Conservation (phyloP, 164 flowering plant genomes). For the Paratinospora sagittata region DNA sequence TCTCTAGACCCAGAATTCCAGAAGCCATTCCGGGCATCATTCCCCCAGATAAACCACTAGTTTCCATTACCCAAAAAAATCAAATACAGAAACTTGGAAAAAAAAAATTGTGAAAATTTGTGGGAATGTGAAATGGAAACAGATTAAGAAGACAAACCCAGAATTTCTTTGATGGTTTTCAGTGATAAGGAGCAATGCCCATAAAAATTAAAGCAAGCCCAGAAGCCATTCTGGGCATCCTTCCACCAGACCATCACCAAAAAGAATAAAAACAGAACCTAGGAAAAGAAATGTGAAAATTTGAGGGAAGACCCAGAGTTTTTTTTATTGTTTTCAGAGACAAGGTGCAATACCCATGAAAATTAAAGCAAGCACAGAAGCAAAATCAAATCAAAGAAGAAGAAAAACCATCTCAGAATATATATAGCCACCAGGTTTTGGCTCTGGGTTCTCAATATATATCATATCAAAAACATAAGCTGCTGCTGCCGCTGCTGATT, state of each 20-base stretch:
- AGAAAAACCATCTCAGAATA: no score
- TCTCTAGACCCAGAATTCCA: conserved; percentile 23
- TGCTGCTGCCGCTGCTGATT: neutral
- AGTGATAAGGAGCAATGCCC: no score
- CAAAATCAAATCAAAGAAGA: neutral
- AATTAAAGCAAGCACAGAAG: neutral
- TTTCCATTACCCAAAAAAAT: no score
- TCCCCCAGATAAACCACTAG: no score
- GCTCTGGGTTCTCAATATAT: neutral
- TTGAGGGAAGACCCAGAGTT: neutral
- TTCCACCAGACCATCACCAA: conserved; percentile 5
- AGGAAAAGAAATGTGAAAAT: no score
- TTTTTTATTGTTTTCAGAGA: neutral
- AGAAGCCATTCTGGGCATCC: no score
- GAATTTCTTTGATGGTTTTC: no score
- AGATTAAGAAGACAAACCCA: no score
- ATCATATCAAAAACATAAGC: neutral
- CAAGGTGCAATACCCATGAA: conserved; percentile 10
- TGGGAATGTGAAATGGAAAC: no score
- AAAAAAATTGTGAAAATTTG: no score
- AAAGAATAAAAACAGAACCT: neutral
- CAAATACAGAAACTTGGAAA: no score
- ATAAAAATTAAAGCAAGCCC: no score
- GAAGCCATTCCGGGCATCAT: conserved; percentile 15
- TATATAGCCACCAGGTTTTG: conserved; percentile 33